Conservation (phyloP, 192 early-diverging fungal species). For the Tieghemiomyces parasiticus region DNA sequence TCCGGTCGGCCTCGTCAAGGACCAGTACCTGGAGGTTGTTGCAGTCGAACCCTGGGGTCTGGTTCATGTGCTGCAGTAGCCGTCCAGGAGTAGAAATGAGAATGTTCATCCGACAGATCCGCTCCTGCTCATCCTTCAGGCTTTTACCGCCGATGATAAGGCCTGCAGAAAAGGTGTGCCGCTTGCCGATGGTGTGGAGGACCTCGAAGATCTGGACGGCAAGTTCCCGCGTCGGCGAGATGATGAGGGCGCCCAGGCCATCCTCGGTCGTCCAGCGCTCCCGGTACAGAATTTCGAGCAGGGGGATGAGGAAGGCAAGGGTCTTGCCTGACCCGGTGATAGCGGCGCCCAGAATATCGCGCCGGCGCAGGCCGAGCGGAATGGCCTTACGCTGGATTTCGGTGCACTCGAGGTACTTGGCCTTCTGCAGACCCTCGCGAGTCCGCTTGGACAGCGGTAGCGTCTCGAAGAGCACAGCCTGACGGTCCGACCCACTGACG, state of each 20-base stretch:
- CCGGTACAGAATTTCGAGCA: constrained; percentile 73
- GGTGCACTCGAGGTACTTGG: constrained; percentile 85
- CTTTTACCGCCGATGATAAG: constrained; percentile 92
- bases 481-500: constrained; percentile 12
- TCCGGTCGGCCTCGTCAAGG: constrained; percentile 72
- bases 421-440: constrained; percentile 50
- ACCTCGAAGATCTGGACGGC: constrained; percentile 87
- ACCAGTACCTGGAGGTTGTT: constrained; percentile 60
- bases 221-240: constrained; percentile 72
- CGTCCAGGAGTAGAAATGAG: constrained; percentile 69
- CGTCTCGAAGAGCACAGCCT: constrained; percentile 14
- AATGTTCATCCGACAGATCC: constrained; percentile 65
- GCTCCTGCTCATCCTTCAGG: constrained; percentile 60
- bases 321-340: constrained; percentile 82
- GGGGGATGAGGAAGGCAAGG: constrained; percentile 58
- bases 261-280: constrained; percentile 67
- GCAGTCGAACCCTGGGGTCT: constrained; percentile 83
- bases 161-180: constrained; percentile 78
- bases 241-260: constrained; percentile 67
- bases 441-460: constrained; percentile 22
- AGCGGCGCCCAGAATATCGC: constrained; percentile 71
- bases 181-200: constrained; percentile 49
- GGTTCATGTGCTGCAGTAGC: constrained; percentile 79
- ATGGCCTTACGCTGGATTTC: constrained; percentile 79
- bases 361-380: constrained; percentile 45